A percentile compares a stretch with the other conserved stretches of the same genome.
Conservation (phyloP, 139 green algal genomes). For the Asterochloris erici region DNA sequence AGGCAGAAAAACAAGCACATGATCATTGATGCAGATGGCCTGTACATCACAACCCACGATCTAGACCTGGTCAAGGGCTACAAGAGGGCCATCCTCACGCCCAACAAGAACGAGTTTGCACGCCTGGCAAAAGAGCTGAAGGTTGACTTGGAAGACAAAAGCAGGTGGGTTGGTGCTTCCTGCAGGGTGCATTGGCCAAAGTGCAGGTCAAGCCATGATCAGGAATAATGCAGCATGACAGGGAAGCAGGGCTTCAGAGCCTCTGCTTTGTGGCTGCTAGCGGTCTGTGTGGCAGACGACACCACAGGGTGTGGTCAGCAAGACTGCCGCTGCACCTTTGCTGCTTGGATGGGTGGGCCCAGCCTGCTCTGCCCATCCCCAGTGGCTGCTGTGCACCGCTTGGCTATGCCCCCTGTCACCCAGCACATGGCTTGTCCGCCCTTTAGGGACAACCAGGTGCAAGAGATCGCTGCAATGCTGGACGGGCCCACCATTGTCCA, state of each 20-base stretch:
- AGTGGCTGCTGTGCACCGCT: not conserved
- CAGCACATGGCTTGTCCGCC: not conserved
- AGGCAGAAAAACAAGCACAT: slow-evolving; percentile 29
- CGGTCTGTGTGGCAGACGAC: no score
- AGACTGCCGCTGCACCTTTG: no score
- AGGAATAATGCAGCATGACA: no score
- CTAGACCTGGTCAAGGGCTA: slow-evolving; percentile 45
- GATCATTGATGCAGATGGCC: slow-evolving; percentile 64
- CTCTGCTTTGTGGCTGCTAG: no score
- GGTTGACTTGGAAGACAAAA: slow-evolving; percentile 27
- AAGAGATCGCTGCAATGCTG: slow-evolving; percentile 22
- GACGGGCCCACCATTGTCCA: slow-evolving; percentile 41
- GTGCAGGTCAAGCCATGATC: no score
- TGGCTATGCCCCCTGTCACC: not conserved
- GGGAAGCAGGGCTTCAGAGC: no score
- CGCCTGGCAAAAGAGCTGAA: slow-evolving; percentile 36
- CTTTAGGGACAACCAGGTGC: not conserved
- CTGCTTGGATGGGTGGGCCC: no score
- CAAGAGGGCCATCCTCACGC: slow-evolving; percentile 44
- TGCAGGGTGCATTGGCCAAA: not conserved
- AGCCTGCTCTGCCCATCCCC: no score
- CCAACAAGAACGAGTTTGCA: slow-evolving; percentile 53
- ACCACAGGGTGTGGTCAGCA: no score
- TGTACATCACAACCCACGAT: slow-evolving; percentile 45
- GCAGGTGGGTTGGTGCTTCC: not conserved